Evolutionary conservation across 1,284 basidiomycete genomes (phyloP), one percentile per base, ranked within the genome.

Genomic region (Fomitopsis betulina): DNA sequence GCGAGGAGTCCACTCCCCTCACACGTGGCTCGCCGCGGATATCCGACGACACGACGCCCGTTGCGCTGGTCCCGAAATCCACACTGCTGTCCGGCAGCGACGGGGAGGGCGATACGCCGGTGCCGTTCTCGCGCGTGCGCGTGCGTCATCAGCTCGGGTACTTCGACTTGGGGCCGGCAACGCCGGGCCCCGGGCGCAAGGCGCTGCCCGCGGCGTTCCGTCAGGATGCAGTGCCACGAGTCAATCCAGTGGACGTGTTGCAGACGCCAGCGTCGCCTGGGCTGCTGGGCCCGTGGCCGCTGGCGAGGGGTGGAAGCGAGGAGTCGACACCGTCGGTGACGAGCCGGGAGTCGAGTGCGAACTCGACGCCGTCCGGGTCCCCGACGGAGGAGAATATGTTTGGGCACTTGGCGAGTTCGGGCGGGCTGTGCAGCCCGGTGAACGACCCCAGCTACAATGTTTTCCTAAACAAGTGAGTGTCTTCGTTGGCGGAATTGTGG

Each of bases 391-490:
- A 55, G 7, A 23, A 54, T 51, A n/a, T 54, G 42, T 53, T 63
- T 35, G 56, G 40, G 40, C 53, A 54, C 19, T 21, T 57, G 54
- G 54, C 47, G 33, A n/a, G 54, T 13, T 30, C 23, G 21, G 52
- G 40, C 30, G 55, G 54, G 33, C 30, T 50, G 51, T 47, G 37
- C 37, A 67, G 65, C 42, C 65, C 65, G 37, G 60, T 60, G 40
- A 62, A 60, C 45, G 64, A 64, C 56, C 63, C 62, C 38, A 74
- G 76, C 62, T 90, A 90, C 66, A 76, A 76, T 59, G 79, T 82
- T 58, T 84, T 90, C 63, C 68, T 91, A 61, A 81, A 81, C 68
- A 82, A 77, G 88, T 89, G 63, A 61, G 85, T 77, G 27, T 45
- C 50, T 32, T 23, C 27, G 27, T 51, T 17, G 13, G 8, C 17